These are phyloP conservation scores for Fraxinus greggii DNA, from an alignment of 305 asterid genomes.

Conservation along the genomic window DNA sequence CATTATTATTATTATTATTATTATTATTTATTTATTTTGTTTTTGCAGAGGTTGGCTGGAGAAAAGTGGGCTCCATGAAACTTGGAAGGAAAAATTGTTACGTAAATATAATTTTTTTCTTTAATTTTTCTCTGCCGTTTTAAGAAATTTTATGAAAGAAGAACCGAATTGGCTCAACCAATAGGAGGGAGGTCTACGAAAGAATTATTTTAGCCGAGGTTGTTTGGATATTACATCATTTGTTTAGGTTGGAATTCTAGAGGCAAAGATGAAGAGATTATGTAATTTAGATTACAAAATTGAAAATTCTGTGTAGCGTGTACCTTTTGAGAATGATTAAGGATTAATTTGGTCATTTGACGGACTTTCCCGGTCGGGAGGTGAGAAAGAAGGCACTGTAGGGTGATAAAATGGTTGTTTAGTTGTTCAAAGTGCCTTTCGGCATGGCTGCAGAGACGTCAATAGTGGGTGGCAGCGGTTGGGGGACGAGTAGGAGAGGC, in stretches of 20 bases:
- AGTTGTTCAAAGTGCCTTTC: not conserved
- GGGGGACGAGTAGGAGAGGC: not conserved
- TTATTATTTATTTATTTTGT: not conserved
- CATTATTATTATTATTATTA: not conserved
- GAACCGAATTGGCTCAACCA: not conserved
- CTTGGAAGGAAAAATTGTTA: conserved; percentile 22
- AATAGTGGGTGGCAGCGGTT: not conserved
- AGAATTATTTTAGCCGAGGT: not conserved
- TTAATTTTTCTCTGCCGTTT: not conserved
- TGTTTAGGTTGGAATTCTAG: not conserved
- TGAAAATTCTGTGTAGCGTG: not conserved
- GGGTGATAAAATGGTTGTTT: not conserved
- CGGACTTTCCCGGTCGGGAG: not conserved
- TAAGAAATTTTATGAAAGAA: not conserved
- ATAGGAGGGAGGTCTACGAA: not conserved
- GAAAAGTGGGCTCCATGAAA: conserved; percentile 35
- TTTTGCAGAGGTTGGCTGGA: conserved; percentile 35
- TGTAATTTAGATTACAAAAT: not conserved
- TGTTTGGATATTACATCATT: not conserved
- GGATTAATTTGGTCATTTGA: not conserved
- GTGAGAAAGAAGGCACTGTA: not conserved
- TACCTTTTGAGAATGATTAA: not conserved
- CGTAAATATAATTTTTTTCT: not conserved
- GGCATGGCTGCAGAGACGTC: not conserved
- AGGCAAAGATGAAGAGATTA: not conserved